A percentile compares a stretch with the other conserved stretches of the same genome.
phyloP scores from a whole-genome alignment of 768 basidiomycete genomes.

The Rubroboletus satanas region DNA sequence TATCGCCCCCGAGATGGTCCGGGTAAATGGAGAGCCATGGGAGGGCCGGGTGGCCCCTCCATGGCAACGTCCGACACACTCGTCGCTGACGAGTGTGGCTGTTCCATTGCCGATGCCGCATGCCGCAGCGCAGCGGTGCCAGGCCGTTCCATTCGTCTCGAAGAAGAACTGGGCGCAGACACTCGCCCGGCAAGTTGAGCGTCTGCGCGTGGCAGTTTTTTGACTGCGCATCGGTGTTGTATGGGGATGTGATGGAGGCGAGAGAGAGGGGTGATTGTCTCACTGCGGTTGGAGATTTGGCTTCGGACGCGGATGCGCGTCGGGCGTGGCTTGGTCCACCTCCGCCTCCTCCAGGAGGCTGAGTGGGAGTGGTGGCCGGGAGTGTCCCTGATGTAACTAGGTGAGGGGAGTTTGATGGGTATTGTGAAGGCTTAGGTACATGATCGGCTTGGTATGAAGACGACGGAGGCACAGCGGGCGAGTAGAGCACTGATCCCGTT shows the following conservation, averaged over 20 bases:
- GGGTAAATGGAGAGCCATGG: conserved; percentile 34
- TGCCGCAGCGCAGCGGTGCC: conserved; percentile 40
- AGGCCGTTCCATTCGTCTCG: conserved; percentile 33
- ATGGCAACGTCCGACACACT: conserved; percentile 27
- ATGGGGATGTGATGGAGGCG: conserved; percentile 42
- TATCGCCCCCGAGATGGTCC: conserved; percentile 33
- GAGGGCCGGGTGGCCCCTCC: conserved; percentile 26
- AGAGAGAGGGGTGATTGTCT: conserved; percentile 39
- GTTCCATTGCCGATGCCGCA: conserved; percentile 27
- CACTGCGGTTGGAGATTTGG: conserved; percentile 29
- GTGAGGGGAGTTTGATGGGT: conserved; percentile 29
- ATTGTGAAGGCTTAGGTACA: conserved; percentile 22
- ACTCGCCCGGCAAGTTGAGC: conserved; percentile 65
- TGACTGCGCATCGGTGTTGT: conserved; percentile 42
- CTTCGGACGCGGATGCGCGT: conserved; percentile 30
- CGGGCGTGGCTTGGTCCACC: conserved; percentile 23
- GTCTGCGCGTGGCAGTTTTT: conserved; percentile 82
- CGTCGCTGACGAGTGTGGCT: conserved; percentile 21
- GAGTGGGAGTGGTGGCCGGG: conserved; percentile 19
- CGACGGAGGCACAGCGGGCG: conserved; percentile 18
- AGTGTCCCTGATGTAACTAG: conserved; percentile 21
- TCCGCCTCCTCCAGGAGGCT: conserved; percentile 11
- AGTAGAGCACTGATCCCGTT: conserved; percentile 25
- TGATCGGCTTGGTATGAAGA: conserved; percentile 26
- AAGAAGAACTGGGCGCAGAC: conserved; percentile 59